Conservation (phyloP, 371 early-diverging fungal genomes). For the Thermomucor indicae-seudaticae region DNA sequence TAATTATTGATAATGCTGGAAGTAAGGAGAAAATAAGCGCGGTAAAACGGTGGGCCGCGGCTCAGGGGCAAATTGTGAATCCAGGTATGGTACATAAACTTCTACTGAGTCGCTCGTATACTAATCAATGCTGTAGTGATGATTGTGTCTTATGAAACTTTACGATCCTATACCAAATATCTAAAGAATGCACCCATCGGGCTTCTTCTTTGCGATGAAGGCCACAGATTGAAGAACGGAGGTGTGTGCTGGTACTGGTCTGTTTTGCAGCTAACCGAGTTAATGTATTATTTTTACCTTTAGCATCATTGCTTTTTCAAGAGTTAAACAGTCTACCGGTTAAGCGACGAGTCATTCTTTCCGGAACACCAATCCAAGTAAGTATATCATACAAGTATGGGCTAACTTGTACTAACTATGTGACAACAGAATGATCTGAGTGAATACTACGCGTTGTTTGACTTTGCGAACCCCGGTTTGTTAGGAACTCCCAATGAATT, state of each 20-base stretch:
- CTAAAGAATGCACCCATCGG: constrained; percentile 83
- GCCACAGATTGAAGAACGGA: constrained; percentile 95
- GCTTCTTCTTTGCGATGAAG: constrained; percentile 95
- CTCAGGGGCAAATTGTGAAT: constrained; percentile 80
- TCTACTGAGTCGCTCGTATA: too few relatives aligned
- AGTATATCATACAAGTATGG: neutral
- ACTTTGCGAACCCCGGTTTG: constrained; percentile 94
- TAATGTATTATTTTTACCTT: neutral
- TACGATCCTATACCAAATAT: constrained; percentile 76
- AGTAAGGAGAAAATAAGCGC: constrained; percentile 82
- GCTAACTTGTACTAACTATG: neutral
- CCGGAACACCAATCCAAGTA: constrained; percentile 97
- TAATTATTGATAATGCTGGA: constrained; percentile 84
- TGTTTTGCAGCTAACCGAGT: neutral
- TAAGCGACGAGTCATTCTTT: constrained; percentile 85
- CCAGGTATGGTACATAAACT: constrained; percentile 54
- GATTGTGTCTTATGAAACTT: constrained; percentile 94
- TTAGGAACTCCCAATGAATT: constrained; percentile 93
- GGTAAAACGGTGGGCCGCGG: constrained; percentile 75
- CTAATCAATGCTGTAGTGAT: constrained; percentile 50
- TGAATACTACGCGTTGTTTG: constrained; percentile 92
- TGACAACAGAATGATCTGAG: constrained; percentile 79
- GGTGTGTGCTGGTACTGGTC: constrained; percentile 15
- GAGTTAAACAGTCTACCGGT: constrained; percentile 83
- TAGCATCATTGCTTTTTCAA: constrained; percentile 80